These are phyloP conservation scores for Chaetomiaceae sp. DNA, from an alignment of 2,329 filamentous ascomycete species.

Conservation along the genomic window DNA sequence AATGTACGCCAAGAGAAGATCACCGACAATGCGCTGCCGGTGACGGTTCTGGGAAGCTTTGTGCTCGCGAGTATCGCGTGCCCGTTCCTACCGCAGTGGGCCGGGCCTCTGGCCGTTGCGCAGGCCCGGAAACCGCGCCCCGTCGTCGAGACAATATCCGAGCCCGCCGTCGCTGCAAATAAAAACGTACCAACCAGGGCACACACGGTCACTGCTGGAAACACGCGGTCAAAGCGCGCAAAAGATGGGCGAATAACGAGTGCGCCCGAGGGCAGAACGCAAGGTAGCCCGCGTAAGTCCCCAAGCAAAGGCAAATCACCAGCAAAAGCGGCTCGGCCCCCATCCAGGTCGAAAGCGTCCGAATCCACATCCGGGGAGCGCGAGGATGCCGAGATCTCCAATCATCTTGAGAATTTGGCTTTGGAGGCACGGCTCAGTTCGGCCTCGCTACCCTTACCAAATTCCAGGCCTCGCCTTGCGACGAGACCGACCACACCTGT, in stretches of 20 bases:
- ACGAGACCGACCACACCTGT: conserved; percentile 55
- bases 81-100: conserved; percentile 71
- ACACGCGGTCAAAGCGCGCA: conserved; percentile 47
- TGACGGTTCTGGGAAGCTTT: conserved; percentile 76
- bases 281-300: conserved; percentile 17
- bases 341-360: conserved; percentile 25
- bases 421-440: conserved; percentile 62
- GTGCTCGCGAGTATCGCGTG: conserved; percentile 72
- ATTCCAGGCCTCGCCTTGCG: conserved; percentile 48
- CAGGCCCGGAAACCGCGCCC: conserved; percentile 73
- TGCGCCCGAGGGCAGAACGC: conserved; percentile 37
- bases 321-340: conserved; percentile 16
- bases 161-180: conserved; percentile 43
- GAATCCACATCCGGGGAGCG: conserved; percentile 30
- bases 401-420: conserved; percentile 49
- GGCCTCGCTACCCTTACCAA: conserved; percentile 62
- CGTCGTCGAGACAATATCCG: conserved; percentile 56
- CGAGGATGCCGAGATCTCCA: conserved; percentile 40
- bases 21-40: conserved; percentile 74
- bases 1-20: conserved; percentile 67
- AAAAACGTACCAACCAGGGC: conserved; percentile 57
- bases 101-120: conserved; percentile 74
- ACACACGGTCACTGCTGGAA: conserved; percentile 58
- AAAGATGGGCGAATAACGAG: conserved; percentile 45
- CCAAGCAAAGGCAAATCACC: conserved; percentile 19